phyloP scores from a whole-genome alignment of 2,329 filamentous ascomycete species.

The Fusarium acutatum region DNA sequence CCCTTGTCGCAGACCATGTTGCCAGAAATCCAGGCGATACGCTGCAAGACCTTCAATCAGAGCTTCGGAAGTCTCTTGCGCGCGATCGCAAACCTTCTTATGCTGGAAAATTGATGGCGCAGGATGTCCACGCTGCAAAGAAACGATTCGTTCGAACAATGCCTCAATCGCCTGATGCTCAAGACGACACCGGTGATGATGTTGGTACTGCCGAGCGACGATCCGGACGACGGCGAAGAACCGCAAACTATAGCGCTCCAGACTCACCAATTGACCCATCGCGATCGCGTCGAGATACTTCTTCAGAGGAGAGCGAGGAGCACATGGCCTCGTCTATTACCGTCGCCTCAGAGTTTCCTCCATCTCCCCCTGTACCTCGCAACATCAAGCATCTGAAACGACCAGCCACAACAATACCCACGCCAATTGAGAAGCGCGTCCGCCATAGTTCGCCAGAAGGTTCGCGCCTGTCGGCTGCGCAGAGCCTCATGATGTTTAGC shows the following conservation, averaged over 20 bases:
- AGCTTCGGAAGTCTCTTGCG: slow-evolving; percentile 40
- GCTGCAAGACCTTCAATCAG: slow-evolving; percentile 39
- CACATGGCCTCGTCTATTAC: slow-evolving; percentile 40
- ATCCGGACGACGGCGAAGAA: slow-evolving; percentile 33
- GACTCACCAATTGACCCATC: slow-evolving; percentile 29
- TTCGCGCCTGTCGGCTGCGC: slow-evolving; percentile 40
- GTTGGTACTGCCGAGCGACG: slow-evolving; percentile 29
- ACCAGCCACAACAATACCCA: slow-evolving; percentile 28
- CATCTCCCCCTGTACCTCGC: slow-evolving; percentile 37
- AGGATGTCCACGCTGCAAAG: slow-evolving; percentile 42
- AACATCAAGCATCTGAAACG: slow-evolving; percentile 36
- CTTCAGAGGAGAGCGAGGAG: slow-evolving; percentile 38
- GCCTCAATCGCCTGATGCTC: slow-evolving; percentile 36
- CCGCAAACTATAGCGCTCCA: slow-evolving; percentile 31
- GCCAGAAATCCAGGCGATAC: slow-evolving; percentile 38
- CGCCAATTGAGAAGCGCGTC: slow-evolving; percentile 35
- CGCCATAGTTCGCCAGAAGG: slow-evolving; percentile 40
- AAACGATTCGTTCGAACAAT: slow-evolving; percentile 39
- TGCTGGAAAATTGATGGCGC: slow-evolving; percentile 42
- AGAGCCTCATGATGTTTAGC: slow-evolving; percentile 43
- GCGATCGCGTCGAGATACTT: slow-evolving; percentile 28
- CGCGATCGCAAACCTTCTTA: slow-evolving; percentile 43
- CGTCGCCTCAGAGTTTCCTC: slow-evolving; percentile 38
- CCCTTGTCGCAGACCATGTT: slow-evolving; percentile 42
- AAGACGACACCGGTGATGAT: slow-evolving; percentile 32